Evolutionary conservation across 768 basidiomycete species (phyloP), one percentile per base, ranked within the genome.

Genomic region (Macrocybe gigantea): DNA sequence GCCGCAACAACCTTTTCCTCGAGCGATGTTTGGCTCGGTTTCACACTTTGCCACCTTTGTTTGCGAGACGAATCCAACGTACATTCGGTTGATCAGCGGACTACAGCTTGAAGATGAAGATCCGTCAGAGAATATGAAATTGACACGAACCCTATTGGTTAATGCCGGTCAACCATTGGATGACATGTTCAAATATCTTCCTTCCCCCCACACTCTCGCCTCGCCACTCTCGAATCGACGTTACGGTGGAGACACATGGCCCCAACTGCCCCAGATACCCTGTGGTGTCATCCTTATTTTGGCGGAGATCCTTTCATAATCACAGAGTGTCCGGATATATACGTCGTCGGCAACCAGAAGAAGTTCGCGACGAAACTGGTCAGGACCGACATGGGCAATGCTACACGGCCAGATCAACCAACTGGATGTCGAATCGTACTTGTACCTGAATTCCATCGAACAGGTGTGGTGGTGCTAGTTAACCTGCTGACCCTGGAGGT

Each of bases 251-350:
- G 93, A 49, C 95, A 98, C 68, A 82, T 96, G 63, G 93, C 96
- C n/a, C 96, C 96, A 3, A 98, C 96, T 6, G 95, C 95, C 22
- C 96, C 96, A 29, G 96, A 99, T 65, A 99, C 96, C 1, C 75
- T 99, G 3, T 97, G 93, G 93, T 97, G 96, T 57, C 94, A 97
- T 63, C 96, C 96, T 12, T 98, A 87, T 69, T 80, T 87, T 43
- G 73, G 79, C 30, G 69, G 72, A 12, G 96, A 99, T 60, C 96
- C 96, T 0, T 99, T 99, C 67, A 73, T 96, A 48, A 74, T 99
- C 32, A 57, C 69, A n/a, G 77, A 84, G 60, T 85, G 91, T 7
- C 96, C 96, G 11, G 82, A 96, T 60, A 65, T 98, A 30, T 98
- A 97, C 63, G 73, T 94, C 54, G 74, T 94, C n/a, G 96, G 96